Evolutionary conservation across 2,329 filamentous ascomycete genomes (phyloP).

Genomic region (Aurifilum marmelostoma): DNA sequence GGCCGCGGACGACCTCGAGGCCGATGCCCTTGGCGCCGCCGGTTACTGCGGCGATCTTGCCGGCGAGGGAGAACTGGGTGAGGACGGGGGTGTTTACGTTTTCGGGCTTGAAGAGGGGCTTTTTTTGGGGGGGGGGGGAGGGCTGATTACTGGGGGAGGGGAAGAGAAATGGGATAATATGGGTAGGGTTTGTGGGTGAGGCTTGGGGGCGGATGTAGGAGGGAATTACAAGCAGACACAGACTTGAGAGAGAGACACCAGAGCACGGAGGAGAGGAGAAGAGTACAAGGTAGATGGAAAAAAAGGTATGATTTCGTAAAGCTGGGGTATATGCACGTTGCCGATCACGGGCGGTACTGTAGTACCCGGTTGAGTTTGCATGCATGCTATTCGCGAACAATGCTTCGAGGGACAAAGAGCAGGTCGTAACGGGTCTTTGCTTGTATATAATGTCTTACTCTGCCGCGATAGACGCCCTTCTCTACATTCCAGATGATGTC

Average conservation of each 20-base stretch:
- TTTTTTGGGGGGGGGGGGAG: slow-evolving; percentile 33
- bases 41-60: slow-evolving; percentile 49
- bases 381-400: not conserved
- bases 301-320: not conserved
- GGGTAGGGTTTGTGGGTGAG: not conserved
- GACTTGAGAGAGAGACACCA: not conserved
- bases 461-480: not conserved
- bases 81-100: slow-evolving; percentile 24
- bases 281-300: not conserved
- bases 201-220: not conserved
- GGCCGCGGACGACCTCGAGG: slow-evolving; percentile 22
- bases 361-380: not conserved
- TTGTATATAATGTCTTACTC: not conserved
- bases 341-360: not conserved
- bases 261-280: not conserved
- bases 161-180: no score
- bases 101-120: slow-evolving; percentile 35
- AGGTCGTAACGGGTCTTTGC: not conserved
- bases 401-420: not conserved
- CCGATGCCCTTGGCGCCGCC: slow-evolving; percentile 48
- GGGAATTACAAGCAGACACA: not conserved
- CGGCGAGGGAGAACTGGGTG: slow-evolving; percentile 49
- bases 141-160: no score
- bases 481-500: not conserved
- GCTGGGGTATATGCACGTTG: not conserved